Base-by-base conservation (phyloP, 2,329 filamentous ascomycete species). In the Ilyonectria destructans region DNA sequence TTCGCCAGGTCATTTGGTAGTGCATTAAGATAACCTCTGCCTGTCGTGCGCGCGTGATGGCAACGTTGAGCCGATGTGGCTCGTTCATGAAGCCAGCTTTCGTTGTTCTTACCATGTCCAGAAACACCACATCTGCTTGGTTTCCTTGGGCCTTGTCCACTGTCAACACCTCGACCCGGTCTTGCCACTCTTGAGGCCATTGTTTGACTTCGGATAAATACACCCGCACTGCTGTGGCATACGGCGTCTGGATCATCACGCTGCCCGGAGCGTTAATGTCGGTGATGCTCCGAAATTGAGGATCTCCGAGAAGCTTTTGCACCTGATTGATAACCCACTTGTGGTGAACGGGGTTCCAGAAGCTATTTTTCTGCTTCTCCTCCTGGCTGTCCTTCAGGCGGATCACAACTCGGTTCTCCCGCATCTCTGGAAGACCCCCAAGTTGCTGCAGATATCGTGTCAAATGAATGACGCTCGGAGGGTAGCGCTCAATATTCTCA, bases 11-110 rank as follows among this genome's bases (percentile, higher is more conserved):
- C 80, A 85, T 83, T 0, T 68, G 40, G 0, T 75, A 73, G 51
- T 85, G 79, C 83, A 86, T 85, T 12, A 87, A 12, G 5, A 86
- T 80, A 12, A 86, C 73, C 61, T 87, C 85, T 0, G 82, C 84
- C 51, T 85, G 82, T 3, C 82, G 75, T 0, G 84, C 83, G 3
- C 85, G 77, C 0, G 84, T 86, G 8, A 86, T 77, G 0, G 83
- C 83, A 0, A 87, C 85, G 17, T 85, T 85, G 2, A 87, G 78
- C 0, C 84, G 77, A 43, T 84, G 82, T 0, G 80, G 75, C 17
- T 86, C 81, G 23, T 86, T 80, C 73, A 85, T 81, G 57, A 86
- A 85, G 0, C 77, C 78, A 0, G 82, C 81, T 0, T 75, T 75
- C 0, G 72, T 74, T 0, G 81, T 81, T n/a, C 82, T 77, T 2